Percentiles rank a stretch among this genome's conserved stretches.
Evolutionary conservation across 2,329 filamentous ascomycete species (phyloP).

Genomic region (Dothidotthia symphoricarpi): DNA sequence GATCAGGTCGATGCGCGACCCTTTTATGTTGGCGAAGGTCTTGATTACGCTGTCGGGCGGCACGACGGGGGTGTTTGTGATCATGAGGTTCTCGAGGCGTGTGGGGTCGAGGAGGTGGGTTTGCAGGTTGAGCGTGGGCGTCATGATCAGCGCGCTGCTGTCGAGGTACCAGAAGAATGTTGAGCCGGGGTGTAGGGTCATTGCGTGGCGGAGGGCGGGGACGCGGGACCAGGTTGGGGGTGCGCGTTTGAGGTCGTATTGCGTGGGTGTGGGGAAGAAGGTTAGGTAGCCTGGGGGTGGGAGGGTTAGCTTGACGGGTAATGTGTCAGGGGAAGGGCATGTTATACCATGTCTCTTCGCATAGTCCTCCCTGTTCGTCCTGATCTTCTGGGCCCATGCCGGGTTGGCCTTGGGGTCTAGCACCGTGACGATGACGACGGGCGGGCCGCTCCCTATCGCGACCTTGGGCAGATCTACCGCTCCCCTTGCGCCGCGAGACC

Average conservation of each 20-base stretch:
- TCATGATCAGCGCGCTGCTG: conserved; percentile 84
- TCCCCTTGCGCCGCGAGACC: conserved; percentile 15
- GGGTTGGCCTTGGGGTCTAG: conserved; percentile 67
- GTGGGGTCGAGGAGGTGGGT: conserved; percentile 66
- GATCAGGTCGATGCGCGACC: conserved; percentile 75
- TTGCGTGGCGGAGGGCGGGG: conserved; percentile 83
- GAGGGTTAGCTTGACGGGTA: conserved; percentile 4
- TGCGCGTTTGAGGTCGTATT: conserved; percentile 66
- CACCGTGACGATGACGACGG: conserved; percentile 78
- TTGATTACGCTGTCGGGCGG: conserved; percentile 96
- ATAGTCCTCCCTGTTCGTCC: conserved; percentile 80
- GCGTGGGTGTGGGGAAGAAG: conserved; percentile 73
- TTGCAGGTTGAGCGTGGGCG: conserved; percentile 67
- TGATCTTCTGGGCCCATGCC: conserved; percentile 69
- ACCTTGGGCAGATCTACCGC: conserved; percentile 24
- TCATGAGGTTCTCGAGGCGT: conserved; percentile 74
- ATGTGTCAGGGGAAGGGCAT: background rate
- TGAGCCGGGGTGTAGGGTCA: conserved; percentile 73
- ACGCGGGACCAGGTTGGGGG: conserved; percentile 71
- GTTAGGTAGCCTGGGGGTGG: conserved; percentile 71
- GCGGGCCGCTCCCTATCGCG: conserved; percentile 49
- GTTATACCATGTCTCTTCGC: conserved; percentile 74
- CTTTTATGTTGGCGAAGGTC: conserved; percentile 80
- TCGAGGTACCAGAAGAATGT: conserved; percentile 87
- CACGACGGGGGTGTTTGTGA: conserved; percentile 80